phyloP scores from a whole-genome alignment of 768 basidiomycete species.

The Serendipita indica region DNA sequence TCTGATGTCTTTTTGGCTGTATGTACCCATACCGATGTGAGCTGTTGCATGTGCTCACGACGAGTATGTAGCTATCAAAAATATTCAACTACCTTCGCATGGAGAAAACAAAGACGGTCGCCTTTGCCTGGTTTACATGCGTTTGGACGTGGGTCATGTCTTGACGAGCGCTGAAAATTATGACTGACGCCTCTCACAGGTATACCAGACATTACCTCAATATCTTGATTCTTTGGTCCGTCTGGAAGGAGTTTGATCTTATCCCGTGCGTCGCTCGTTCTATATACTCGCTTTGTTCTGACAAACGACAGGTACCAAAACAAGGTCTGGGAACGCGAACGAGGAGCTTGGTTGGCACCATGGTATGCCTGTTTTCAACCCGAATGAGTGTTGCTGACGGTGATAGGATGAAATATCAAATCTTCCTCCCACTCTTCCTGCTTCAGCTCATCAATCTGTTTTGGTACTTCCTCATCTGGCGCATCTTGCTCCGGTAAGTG shows the following conservation, averaged over 20 bases:
- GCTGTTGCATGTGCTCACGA: neutral
- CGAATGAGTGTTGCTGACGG: too few species aligned
- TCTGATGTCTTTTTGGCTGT: slow-evolving; percentile 82
- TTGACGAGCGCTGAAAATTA: neutral
- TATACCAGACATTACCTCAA: slow-evolving; percentile 94
- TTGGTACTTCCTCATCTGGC: slow-evolving; percentile 79
- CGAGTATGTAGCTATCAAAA: slow-evolving; percentile 51
- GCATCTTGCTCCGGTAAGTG: slow-evolving; percentile 57
- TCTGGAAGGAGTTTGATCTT: slow-evolving; percentile 62
- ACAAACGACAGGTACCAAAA: slow-evolving; percentile 43
- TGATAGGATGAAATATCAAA: slow-evolving; percentile 55
- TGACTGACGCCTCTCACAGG: slow-evolving; percentile 26
- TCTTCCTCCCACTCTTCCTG: slow-evolving; percentile 57
- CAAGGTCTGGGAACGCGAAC: slow-evolving; percentile 41
- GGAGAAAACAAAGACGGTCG: slow-evolving; percentile 42
- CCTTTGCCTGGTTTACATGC: slow-evolving; percentile 50
- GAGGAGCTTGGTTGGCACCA: slow-evolving; percentile 51
- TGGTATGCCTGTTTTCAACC: slow-evolving; percentile 29
- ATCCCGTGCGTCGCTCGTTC: slow-evolving; percentile 71
- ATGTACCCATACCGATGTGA: slow-evolving; percentile 20
- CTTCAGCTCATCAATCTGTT: slow-evolving; percentile 80
- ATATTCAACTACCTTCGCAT: slow-evolving; percentile 72
- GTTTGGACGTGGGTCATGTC: slow-evolving; percentile 61
- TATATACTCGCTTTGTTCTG: too few species aligned
- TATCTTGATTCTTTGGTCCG: slow-evolving; percentile 70